Evolutionary conservation across 2,329 filamentous ascomycete species (phyloP).

Genomic region (Bipolaris sorokiniana): DNA sequence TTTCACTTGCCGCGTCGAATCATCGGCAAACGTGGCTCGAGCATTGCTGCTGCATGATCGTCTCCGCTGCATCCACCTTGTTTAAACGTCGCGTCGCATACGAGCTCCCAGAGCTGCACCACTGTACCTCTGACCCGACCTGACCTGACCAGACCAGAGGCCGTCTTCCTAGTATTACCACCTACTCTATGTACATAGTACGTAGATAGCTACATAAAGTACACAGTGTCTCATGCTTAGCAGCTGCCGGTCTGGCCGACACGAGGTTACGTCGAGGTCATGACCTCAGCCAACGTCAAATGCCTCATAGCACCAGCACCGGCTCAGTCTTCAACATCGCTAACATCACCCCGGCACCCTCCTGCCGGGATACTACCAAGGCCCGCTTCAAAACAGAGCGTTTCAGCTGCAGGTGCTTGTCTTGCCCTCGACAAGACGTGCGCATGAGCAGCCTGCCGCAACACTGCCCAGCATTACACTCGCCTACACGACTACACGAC

Average conservation of each 20-base stretch:
- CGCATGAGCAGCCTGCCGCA: constrained; percentile 1
- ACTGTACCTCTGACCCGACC: background rate
- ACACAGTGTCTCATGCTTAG: constrained; percentile 4
- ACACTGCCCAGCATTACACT: background rate
- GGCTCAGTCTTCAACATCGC: constrained; percentile 8
- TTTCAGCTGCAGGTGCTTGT: constrained; percentile 8
- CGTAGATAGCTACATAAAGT: constrained; percentile 4
- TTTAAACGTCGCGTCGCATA: constrained; percentile 6
- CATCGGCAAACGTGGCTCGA: constrained; percentile 25
- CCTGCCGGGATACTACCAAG: constrained; percentile 9
- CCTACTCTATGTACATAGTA: background rate
- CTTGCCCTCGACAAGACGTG: constrained; percentile 1
- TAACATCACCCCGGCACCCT: constrained; percentile 6
- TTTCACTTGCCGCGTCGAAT: constrained; percentile 23
- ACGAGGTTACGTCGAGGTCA: constrained; percentile 13
- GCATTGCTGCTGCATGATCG: constrained; percentile 21
- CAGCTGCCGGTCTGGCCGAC: constrained; percentile 7
- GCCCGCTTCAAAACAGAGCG: constrained; percentile 1
- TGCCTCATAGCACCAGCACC: constrained; percentile 6
- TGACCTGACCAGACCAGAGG: too few relatives aligned
- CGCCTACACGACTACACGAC: too few relatives aligned
- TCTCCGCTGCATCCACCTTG: constrained; percentile 10
- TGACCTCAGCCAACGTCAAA: constrained; percentile 18
- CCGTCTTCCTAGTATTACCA: background rate
- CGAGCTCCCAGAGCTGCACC: background rate